Base-by-base conservation (phyloP, 495 filamentous ascomycete genomes). In the Aspergillus carlsbadensis region DNA sequence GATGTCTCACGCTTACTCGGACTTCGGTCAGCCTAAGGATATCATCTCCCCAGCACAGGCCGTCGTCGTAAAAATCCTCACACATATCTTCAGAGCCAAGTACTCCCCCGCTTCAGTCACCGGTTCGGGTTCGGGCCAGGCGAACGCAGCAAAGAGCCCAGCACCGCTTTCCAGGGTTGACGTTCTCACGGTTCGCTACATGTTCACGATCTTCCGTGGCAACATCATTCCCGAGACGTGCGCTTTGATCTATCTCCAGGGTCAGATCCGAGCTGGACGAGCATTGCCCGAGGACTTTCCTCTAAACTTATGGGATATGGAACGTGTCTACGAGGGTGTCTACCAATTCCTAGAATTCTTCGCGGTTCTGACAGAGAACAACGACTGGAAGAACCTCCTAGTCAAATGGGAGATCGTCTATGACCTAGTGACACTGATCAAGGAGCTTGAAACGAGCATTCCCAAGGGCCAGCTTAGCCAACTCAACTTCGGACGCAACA, bases 221-320 rank as follows among this genome's bases (percentile, higher is more conserved):
- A 88, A 90, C 58, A 92, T 96, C 56, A 90, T 96, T 7, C 92
- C 92, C 5, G 91, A 96, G 60, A 95, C 90, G 10, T 89, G 89
- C 56, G 91, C 90, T n/a, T 75, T 97, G 33, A 94, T 97, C 72
- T 90, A 91, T 61, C 81, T 95, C 13, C 92, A 97, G 73, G 88
- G 88, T n/a, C 86, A 95, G 61, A 94, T 96, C 49, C 85, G 89
- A 20, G 76, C 76, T n/a, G 81, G 81, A 40, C 70, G 76, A 49
- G 84, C 84, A 7, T 70, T 83, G 17, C 84, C 87, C 0, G 84
- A 89, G 58, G 92, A 96, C 67, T 97, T 96, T 64, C 92, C 92
- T 4, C 84, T 96, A 37, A 94, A 97, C 61, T 81, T 92, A 29
- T 97, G 92, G 92, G 92, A 97, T 65, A 94, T 97, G 86, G 92